Conservation (phyloP, 148 eudicot species). For the Heliosperma pusillum region DNA sequence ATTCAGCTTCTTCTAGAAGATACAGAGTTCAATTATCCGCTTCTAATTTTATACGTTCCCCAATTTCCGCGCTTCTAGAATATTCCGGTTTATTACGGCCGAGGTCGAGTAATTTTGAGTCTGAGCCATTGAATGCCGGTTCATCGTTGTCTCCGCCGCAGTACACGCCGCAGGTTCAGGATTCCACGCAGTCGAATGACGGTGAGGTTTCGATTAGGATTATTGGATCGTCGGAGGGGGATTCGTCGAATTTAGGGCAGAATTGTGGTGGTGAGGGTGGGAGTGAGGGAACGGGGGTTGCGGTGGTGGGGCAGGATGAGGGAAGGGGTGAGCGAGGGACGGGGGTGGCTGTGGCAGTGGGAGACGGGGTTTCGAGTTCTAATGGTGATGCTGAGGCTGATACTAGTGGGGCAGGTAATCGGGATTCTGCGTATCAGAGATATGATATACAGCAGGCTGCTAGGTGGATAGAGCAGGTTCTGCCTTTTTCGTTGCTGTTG, state of each 20-base stretch:
- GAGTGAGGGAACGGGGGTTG: slow-evolving; percentile 16
- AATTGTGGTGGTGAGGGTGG: slow-evolving; percentile 15
- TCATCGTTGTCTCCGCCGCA: slow-evolving; percentile 16
- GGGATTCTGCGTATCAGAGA: slow-evolving; percentile 67
- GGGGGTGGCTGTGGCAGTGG: background rate
- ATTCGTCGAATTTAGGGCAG: slow-evolving; percentile 19
- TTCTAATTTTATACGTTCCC: slow-evolving; percentile 62
- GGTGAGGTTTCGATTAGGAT: background rate
- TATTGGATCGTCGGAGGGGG: background rate
- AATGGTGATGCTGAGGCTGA: slow-evolving; percentile 44
- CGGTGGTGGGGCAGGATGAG: slow-evolving; percentile 26
- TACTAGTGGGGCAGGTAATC: slow-evolving; percentile 30
- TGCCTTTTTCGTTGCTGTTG: slow-evolving; percentile 72
- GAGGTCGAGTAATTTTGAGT: slow-evolving; percentile 36
- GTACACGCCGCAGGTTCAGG: slow-evolving; percentile 9
- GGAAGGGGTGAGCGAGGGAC: slow-evolving; percentile 27
- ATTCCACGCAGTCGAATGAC: slow-evolving; percentile 13
- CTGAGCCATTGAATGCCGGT: slow-evolving; percentile 25
- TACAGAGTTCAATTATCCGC: slow-evolving; percentile 49
- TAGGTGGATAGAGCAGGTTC: slow-evolving; percentile 75
- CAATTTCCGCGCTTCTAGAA: slow-evolving; percentile 58
- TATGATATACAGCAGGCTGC: slow-evolving; percentile 90
- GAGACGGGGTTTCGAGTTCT: slow-evolving; percentile 20
- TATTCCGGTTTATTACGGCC: slow-evolving; percentile 61
- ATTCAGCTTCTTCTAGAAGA: slow-evolving; percentile 38